These are phyloP conservation scores for Phylloporus scabripes DNA, from an alignment of 768 basidiomycete species.

Conservation along the genomic window DNA sequence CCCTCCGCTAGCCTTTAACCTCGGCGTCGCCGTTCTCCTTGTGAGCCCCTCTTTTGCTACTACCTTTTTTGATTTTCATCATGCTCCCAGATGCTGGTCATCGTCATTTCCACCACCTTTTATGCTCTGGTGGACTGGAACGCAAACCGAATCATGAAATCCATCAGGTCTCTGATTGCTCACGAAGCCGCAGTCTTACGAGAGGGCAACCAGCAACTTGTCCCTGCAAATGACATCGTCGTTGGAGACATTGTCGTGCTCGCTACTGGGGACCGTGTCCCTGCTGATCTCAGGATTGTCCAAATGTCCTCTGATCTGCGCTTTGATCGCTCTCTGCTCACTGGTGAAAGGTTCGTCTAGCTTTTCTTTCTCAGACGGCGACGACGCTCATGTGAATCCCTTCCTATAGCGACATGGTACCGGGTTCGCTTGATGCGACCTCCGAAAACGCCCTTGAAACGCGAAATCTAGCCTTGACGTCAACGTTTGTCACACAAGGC, in stretches of 20 bases:
- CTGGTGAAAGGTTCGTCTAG: conserved; percentile 38
- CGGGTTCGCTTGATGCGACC: conserved; percentile 41
- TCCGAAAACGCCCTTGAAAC: conserved; percentile 47
- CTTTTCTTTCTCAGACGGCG: background rate
- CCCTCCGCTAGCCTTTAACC: conserved; percentile 39
- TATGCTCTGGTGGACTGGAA: conserved; percentile 50
- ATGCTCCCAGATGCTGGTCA: conserved; percentile 36
- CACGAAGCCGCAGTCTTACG: conserved; percentile 53
- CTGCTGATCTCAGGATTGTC: conserved; percentile 54
- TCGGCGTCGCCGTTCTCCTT: conserved; percentile 48
- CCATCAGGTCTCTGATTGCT: conserved; percentile 54
- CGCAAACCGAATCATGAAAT: conserved; percentile 47
- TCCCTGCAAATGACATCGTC: conserved; percentile 50
- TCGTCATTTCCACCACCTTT: conserved; percentile 38
- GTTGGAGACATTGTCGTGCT: conserved; percentile 53
- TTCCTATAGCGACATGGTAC: conserved; percentile 36
- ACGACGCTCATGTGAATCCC: background rate
- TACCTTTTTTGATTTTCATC: conserved; percentile 6
- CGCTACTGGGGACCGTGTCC: conserved; percentile 50
- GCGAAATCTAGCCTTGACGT: conserved; percentile 44
- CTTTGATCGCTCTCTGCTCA: conserved; percentile 50
- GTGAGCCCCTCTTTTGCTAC: conserved; percentile 27
- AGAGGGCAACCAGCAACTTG: conserved; percentile 42
- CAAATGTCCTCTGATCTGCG: conserved; percentile 46
- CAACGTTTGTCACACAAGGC: conserved; percentile 40